Base-by-base conservation (phyloP, 2,329 filamentous ascomycete genomes). In the Xylaria sp. region DNA sequence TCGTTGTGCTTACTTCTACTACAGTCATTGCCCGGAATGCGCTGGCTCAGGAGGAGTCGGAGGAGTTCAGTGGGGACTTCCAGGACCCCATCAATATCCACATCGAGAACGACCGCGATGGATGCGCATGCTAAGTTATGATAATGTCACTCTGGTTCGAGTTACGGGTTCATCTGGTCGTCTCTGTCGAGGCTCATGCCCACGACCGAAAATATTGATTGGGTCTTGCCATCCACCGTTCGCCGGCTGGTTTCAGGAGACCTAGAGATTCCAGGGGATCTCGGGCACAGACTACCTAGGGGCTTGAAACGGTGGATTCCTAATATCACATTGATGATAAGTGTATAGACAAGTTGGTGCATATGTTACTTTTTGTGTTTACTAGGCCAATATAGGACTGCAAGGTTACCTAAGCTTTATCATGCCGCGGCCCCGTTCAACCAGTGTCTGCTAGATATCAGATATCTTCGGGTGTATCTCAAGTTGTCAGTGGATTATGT, bases 71-170 rank as follows among this genome's bases (percentile, higher is more conserved):
- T 72, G 92, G 92, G 56, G 94, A 97, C 73, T 99, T 96, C 79
- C 91, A 92, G 68, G 94, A 97, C 72, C 93, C 93, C 46, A 97
- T 99, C 76, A 96, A 96, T 74, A 97, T 99, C 73, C 91, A 96
- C 75, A 90, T 97, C 65, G 92, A 96, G 76, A 92, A 91, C 73
- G 91, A 95, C 67, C 87, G 91, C 66, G 91, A 96, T 69, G 92
- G 92, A 52, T 99, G 94, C 75, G 87, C 92, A 66, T 99, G 94
- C 79, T 99, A 82, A 82, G 44, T 41, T 42, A 49, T 19, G 39
- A 43, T 47, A 50, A 11, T 22, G 11, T 43, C 9, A 21, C 37
- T n/a, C n/a, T n/a, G n/a, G n/a, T n/a, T n/a, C n/a, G n/a, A n/a
- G n/a, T n/a, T n/a, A n/a, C n/a, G n/a, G n/a, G n/a, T n/a, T n/a